A percentile compares a stretch with the other conserved stretches of the same genome.
phyloP scores from a whole-genome alignment of 2,329 filamentous ascomycete genomes.

The Hymenoscyphus scutula region DNA sequence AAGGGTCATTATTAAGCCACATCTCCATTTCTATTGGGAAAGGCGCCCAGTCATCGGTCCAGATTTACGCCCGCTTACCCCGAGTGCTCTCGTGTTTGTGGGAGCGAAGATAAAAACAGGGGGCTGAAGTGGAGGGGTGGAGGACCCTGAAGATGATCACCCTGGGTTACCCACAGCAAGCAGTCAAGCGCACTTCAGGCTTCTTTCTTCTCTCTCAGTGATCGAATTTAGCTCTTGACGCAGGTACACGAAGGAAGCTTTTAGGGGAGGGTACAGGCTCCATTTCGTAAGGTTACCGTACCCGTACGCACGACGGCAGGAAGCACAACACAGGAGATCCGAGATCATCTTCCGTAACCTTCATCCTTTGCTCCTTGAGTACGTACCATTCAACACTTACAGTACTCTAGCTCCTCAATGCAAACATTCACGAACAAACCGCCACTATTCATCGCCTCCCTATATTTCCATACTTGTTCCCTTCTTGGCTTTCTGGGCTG shows the following conservation, averaged over 20 bases:
- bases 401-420: no score
- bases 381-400: not conserved
- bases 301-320: not conserved
- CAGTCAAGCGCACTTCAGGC: no score
- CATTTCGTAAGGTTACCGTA: not conserved
- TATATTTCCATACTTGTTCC: no score
- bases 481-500: not conserved
- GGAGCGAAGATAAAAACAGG: not conserved
- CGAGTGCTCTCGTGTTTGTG: not conserved
- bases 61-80: no score
- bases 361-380: no score
- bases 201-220: no score
- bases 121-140: no score
- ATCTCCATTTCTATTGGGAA: no score
- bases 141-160: constrained; percentile 1
- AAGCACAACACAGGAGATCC: not conserved
- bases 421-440: no score
- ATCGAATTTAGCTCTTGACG: not conserved
- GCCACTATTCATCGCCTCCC: no score
- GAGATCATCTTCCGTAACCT: not conserved
- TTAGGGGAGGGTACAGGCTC: not conserved
- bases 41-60: no score
- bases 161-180: not conserved
- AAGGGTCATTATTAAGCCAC: no score
- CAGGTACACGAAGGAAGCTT: constrained; percentile 1